Evolutionary conservation across 2,329 filamentous ascomycete genomes (phyloP).

Genomic region (Aurifilum marmelostoma): DNA sequence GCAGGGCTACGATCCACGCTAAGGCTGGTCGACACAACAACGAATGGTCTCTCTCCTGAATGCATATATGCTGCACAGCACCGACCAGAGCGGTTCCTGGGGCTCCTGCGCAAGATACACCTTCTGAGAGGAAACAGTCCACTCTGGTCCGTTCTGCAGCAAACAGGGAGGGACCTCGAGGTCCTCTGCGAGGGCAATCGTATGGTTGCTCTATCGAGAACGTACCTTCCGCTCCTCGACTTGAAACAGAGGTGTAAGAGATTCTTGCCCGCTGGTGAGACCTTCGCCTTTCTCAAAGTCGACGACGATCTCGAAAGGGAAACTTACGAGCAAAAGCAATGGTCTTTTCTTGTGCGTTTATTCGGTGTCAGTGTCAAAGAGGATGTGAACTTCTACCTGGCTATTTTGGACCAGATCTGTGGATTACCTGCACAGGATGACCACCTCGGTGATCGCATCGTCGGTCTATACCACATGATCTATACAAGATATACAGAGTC

Average conservation of each 20-base stretch:
- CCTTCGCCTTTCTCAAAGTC: not conserved
- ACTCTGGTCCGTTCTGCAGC: not conserved
- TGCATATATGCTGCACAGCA: not conserved
- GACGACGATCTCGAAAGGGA: not conserved
- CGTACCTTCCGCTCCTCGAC: not conserved
- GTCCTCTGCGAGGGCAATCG: not conserved
- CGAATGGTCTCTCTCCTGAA: not conserved
- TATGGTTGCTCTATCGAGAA: not conserved
- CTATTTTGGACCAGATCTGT: not conserved
- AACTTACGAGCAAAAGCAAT: not conserved
- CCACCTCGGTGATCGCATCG: not conserved
- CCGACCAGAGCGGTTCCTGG: conserved; percentile 18
- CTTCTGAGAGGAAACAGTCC: not conserved
- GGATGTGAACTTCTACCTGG: not conserved
- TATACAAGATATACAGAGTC: not conserved
- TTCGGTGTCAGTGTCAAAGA: not conserved
- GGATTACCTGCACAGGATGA: not conserved
- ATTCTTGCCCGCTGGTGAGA: not conserved
- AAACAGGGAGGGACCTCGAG: not conserved
- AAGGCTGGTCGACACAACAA: not conserved
- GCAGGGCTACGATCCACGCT: not conserved
- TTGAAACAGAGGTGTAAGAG: not conserved
- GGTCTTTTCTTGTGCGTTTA: not conserved
- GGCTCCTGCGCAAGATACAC: not conserved
- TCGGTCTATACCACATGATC: not conserved